Conservation (phyloP, 1,284 basidiomycete genomes). For the Malassezia psittaci region DNA sequence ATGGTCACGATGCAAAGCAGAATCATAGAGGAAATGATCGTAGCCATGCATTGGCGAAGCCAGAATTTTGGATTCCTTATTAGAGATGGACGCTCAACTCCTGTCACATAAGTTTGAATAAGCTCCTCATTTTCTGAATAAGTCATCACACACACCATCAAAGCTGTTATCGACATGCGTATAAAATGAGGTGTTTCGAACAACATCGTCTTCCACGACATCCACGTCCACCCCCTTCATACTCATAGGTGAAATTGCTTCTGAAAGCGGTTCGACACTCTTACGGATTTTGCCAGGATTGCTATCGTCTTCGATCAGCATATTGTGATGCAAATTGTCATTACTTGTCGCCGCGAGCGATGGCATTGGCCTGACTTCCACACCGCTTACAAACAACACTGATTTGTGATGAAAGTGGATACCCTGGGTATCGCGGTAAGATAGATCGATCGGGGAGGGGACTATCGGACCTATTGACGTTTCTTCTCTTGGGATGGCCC, state of each 20-base stretch:
- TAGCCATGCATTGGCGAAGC: slow-evolving; percentile 50
- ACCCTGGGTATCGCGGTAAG: too few species aligned
- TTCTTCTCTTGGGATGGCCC: slow-evolving; percentile 13
- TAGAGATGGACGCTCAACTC: neutral
- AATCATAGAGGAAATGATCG: slow-evolving; percentile 53
- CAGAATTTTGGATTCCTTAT: slow-evolving; percentile 23
- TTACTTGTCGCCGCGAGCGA: too few species aligned
- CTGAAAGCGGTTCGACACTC: too few species aligned
- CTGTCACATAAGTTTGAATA: neutral
- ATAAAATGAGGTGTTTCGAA: slow-evolving; percentile 29
- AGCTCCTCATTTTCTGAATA: neutral
- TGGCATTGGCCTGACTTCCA: too few species aligned
- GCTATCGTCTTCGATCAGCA: neutral
- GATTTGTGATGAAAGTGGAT: too few species aligned
- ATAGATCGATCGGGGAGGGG: too few species aligned
- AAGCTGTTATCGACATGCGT: slow-evolving; percentile 31
- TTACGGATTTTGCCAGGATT: too few species aligned
- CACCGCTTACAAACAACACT: too few species aligned
- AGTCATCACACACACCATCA: slow-evolving; percentile 18
- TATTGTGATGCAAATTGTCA: neutral
- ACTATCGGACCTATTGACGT: slow-evolving; percentile 2
- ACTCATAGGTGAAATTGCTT: slow-evolving; percentile 23
- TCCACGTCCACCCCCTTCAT: slow-evolving; percentile 36
- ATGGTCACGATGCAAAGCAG: slow-evolving; percentile 50
- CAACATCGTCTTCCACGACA: slow-evolving; percentile 19